Evolutionary conservation across 2,329 filamentous ascomycete species (phyloP).

Genomic region (Phialophora expanda): DNA sequence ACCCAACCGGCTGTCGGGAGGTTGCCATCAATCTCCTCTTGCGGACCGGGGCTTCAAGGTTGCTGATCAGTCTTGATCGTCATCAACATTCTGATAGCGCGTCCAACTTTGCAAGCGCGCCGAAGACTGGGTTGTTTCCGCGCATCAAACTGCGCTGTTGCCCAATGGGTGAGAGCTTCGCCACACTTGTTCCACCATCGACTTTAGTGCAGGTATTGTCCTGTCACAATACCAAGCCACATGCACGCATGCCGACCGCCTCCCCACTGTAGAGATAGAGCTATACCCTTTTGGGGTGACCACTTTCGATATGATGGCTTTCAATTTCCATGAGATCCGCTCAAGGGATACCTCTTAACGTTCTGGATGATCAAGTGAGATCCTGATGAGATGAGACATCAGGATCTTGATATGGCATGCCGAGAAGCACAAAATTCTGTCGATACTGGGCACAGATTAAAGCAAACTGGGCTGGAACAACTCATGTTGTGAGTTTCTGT

Average conservation of each 20-base stretch:
- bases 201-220: conserved; percentile 22
- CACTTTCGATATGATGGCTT: conserved; percentile 34
- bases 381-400: neutral
- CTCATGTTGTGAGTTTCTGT: neutral
- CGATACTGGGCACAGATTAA: neutral
- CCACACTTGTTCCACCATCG: conserved; percentile 36
- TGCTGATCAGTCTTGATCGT: conserved; percentile 6
- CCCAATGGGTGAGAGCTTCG: conserved; percentile 19
- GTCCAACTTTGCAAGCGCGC: conserved; percentile 7
- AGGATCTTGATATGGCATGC: neutral
- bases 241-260: conserved; percentile 15
- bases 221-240: conserved; percentile 27
- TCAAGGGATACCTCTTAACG: neutral
- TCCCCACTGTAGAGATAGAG: conserved; percentile 23
- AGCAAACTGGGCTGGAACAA: conserved; percentile 1
- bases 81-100: conserved; percentile 10
- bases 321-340: conserved; percentile 36
- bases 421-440: neutral
- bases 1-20: neutral
- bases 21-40: neutral
- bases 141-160: neutral
- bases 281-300: conserved; percentile 19
- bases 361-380: neutral
- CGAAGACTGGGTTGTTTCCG: neutral
- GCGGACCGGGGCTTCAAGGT: neutral